A percentile compares a stretch with the other conserved stretches of the same genome.
Evolutionary conservation across 768 basidiomycete species (phyloP).

Genomic region (Trametes cubensis): DNA sequence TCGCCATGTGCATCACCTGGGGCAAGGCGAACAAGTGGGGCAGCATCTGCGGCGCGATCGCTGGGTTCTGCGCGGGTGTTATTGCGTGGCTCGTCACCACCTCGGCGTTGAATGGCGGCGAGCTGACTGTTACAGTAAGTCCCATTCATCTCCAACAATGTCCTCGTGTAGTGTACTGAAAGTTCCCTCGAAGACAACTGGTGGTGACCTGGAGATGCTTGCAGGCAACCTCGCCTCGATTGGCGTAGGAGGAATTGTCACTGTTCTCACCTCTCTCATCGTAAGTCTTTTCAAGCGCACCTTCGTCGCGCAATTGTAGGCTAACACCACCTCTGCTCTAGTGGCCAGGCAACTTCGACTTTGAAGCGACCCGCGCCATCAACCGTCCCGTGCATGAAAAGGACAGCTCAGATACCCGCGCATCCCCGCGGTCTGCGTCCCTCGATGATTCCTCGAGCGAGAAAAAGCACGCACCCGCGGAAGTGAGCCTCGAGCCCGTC

Average conservation of each 20-base stretch:
- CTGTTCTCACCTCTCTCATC: slow-evolving; percentile 63
- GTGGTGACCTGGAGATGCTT: slow-evolving; percentile 70
- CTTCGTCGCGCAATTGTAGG: no score
- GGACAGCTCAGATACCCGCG: background rate
- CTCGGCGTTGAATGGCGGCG: slow-evolving; percentile 63
- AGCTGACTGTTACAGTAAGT: slow-evolving; percentile 70
- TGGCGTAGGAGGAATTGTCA: slow-evolving; percentile 76
- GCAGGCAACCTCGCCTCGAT: slow-evolving; percentile 90
- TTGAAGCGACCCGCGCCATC: slow-evolving; percentile 76
- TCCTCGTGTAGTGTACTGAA: background rate
- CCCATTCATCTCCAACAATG: background rate
- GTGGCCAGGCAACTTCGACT: slow-evolving; percentile 86
- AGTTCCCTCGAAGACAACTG: slow-evolving; percentile 24
- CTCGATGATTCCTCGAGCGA: slow-evolving; percentile 41
- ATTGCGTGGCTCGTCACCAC: slow-evolving; percentile 88
- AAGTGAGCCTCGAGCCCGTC: slow-evolving; percentile 34
- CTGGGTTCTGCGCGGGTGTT: slow-evolving; percentile 70
- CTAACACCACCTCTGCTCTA: no score
- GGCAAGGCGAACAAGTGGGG: slow-evolving; percentile 83
- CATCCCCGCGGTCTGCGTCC: slow-evolving; percentile 15
- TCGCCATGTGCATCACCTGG: slow-evolving; percentile 87
- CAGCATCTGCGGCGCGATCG: slow-evolving; percentile 72
- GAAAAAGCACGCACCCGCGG: slow-evolving; percentile 37
- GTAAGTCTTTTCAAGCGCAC: slow-evolving; percentile 53
- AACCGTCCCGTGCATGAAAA: slow-evolving; percentile 47